Evolutionary conservation across 352 stramenopile genomes (phyloP), one percentile per base, ranked within the genome.

Genomic region (Phytophthora chlamydospora): DNA sequence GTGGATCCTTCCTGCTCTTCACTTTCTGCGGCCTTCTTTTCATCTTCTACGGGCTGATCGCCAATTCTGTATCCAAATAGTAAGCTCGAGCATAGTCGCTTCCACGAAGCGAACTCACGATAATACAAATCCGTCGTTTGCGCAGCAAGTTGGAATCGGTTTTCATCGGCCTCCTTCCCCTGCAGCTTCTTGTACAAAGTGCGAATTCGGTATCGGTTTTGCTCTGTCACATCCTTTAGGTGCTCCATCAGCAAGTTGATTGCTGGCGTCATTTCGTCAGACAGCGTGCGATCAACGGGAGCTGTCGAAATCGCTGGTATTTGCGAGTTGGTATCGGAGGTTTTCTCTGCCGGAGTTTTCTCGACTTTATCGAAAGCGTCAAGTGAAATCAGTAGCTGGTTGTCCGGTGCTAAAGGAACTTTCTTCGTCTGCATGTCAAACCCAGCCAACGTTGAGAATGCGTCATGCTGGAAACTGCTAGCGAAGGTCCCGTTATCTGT

Each of bases 191-290:
- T 82, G 27, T 76, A 83, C 5, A 93, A 49, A 8, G 62, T 46
- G 4, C 78, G 84, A 47, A 93, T 53, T 9, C 69, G 62, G 39
- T 77, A 87, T 12, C 88, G 79, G 45, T 96, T 96, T 48, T 76
- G 67, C 47, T 89, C 73, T 55, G 86, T 89, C 50, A 84, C 84
- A 52, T 93, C 82, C 35, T 86, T 76, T 29, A 93, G 63, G 24
- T 90, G 71, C n/a, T 91, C 88, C 21, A 93, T 69, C 4, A 93
- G 66, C 47, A 96, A 34, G n/a, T 81, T 90, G 27, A 91, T 78
- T 46, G 88, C 76, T 8, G 86, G 82, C 24, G 86, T 93, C 17
- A 91, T 45, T 50, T 94, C 88, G 52, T 95, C 88, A 2, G 51
- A 52, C 31, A 72, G 35, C 21, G 58, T 17, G 1, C 16, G 43